Conservation (phyloP, 352 stramenopile species). For the Pythium utonaiense region DNA sequence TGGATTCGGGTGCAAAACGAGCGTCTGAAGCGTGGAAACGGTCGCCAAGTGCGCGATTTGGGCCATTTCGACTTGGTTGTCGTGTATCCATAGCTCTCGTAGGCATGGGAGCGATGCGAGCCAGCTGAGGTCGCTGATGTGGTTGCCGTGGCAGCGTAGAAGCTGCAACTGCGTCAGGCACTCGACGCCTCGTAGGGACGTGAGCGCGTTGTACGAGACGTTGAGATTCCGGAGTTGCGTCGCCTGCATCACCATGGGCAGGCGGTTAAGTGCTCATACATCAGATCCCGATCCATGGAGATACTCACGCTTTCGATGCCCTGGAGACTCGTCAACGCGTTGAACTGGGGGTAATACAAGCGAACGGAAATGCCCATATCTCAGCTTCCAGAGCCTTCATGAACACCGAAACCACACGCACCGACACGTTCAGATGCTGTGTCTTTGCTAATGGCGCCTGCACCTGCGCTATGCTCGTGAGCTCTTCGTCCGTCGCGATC, state of each 20-base stretch:
- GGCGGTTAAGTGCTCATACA: background rate
- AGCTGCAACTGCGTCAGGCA: conserved; percentile 36
- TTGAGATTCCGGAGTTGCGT: conserved; percentile 52
- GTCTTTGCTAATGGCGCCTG: conserved; percentile 13
- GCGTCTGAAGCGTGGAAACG: conserved; percentile 37
- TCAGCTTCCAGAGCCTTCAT: background rate
- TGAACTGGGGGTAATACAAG: conserved; percentile 46
- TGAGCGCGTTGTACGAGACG: conserved; percentile 54
- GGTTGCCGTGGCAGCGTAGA: conserved; percentile 59
- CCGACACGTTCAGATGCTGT: conserved; percentile 63
- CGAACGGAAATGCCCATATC: background rate
- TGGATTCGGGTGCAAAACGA: conserved; percentile 69
- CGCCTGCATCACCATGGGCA: conserved; percentile 17
- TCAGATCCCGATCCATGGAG: background rate
- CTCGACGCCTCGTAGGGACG: conserved; percentile 40
- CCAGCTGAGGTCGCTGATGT: conserved; percentile 47
- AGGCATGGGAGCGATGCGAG: conserved; percentile 30
- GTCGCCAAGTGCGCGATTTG: conserved; percentile 48
- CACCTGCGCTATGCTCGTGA: conserved; percentile 31
- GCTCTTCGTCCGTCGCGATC: conserved; percentile 52
- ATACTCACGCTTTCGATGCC: conserved; percentile 40
- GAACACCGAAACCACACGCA: conserved; percentile 20
- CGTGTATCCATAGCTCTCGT: conserved; percentile 55
- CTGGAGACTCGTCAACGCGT: conserved; percentile 36
- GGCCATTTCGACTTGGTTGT: conserved; percentile 47